phyloP scores from a whole-genome alignment of 495 filamentous ascomycete genomes.

The Neurospora terricola region DNA sequence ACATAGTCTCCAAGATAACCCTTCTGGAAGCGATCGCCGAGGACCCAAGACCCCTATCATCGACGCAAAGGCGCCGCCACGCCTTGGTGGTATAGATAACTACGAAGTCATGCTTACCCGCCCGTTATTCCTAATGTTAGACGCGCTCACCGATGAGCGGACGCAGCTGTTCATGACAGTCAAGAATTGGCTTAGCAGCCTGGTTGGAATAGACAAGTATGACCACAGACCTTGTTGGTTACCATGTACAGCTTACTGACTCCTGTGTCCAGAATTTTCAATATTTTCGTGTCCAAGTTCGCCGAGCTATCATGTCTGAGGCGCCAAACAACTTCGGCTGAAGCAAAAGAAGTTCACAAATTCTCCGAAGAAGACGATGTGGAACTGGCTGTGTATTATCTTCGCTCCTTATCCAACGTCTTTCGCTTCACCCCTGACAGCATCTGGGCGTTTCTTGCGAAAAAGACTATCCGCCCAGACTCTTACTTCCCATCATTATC shows the following conservation, averaged over 20 bases:
- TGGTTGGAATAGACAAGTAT: conserved; percentile 57
- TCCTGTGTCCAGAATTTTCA: conserved; percentile 28
- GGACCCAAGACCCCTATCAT: conserved; percentile 39
- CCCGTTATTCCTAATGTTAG: conserved; percentile 74
- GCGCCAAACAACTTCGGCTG: conserved; percentile 12
- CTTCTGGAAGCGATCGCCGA: conserved; percentile 33
- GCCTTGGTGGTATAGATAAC: conserved; percentile 39
- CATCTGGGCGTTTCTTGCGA: conserved; percentile 52
- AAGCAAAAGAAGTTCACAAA: not conserved
- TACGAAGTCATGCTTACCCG: conserved; percentile 68
- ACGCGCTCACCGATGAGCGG: conserved; percentile 62
- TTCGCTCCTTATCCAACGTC: conserved; percentile 64
- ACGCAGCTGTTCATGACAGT: conserved; percentile 66
- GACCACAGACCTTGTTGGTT: conserved; percentile 5
- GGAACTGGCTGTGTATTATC: conserved; percentile 66
- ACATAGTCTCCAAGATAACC: conserved; percentile 59
- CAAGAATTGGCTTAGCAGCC: conserved; percentile 70
- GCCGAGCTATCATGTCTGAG: conserved; percentile 44
- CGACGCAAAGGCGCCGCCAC: conserved; percentile 35
- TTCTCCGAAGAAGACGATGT: conserved; percentile 52
- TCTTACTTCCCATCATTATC: conserved; percentile 24
- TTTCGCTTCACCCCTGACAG: conserved; percentile 51
- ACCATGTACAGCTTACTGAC: not conserved
- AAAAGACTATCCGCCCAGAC: conserved; percentile 30
- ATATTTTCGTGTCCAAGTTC: conserved; percentile 47